phyloP scores from a whole-genome alignment of 257 asterid genomes.

The Forsythia suspensa region DNA sequence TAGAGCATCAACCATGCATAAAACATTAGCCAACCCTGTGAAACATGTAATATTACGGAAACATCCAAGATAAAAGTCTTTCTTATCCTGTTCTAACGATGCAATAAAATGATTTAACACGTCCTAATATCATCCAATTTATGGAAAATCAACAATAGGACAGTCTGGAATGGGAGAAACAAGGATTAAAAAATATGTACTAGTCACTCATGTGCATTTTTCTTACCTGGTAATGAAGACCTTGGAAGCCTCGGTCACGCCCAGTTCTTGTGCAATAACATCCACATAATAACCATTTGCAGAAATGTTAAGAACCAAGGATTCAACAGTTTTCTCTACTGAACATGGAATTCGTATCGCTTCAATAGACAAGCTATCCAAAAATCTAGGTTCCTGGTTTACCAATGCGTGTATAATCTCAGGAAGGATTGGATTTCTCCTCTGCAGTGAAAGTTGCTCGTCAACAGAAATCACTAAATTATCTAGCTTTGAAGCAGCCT shows the following conservation, averaged over 20 bases:
- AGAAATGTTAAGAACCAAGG: constrained; percentile 48
- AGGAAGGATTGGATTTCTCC: constrained; percentile 46
- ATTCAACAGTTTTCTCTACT: constrained; percentile 44
- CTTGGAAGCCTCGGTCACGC: constrained; percentile 61
- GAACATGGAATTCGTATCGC: constrained; percentile 66
- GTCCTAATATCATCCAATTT: neutral
- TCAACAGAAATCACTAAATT: constrained; percentile 42
- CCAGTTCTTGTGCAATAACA: constrained; percentile 64
- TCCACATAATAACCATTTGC: constrained; percentile 74
- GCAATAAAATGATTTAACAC: neutral
- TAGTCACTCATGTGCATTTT: neutral
- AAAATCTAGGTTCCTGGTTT: constrained; percentile 38
- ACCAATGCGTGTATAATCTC: constrained; percentile 46
- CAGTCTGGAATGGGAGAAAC: neutral
- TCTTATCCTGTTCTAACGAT: neutral
- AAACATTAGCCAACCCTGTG: neutral
- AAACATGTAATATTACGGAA: neutral
- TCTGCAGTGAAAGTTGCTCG: constrained; percentile 61
- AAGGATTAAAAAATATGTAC: constrained; percentile 5
- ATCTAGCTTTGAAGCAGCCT: constrained; percentile 56
- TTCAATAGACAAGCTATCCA: constrained; percentile 46
- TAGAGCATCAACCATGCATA: neutral
- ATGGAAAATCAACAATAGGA: neutral
- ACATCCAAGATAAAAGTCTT: neutral
- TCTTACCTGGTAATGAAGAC: constrained; percentile 77